Conservation (phyloP, 768 basidiomycete genomes). For the Mycena metata region DNA sequence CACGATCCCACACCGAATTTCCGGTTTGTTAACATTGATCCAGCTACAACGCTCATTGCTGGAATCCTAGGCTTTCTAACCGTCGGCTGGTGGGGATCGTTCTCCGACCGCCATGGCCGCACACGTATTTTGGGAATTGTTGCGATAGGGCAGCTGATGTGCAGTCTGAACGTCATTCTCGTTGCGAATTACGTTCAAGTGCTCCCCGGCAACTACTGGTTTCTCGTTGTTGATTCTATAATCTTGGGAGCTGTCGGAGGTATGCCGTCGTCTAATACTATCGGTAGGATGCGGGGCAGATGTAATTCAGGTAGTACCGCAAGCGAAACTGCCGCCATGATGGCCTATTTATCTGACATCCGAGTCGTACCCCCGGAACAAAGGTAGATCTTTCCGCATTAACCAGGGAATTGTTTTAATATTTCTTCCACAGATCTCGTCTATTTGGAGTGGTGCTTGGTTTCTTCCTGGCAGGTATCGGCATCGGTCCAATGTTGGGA, state of each 20-base stretch:
- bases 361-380: slow-evolving; percentile 62
- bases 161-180: slow-evolving; percentile 76
- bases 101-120: slow-evolving; percentile 85
- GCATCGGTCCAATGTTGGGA: slow-evolving; percentile 82
- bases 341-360: slow-evolving; percentile 83
- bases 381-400: slow-evolving; percentile 55
- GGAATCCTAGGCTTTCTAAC: slow-evolving; percentile 24
- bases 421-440: slow-evolving; percentile 61
- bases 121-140: slow-evolving; percentile 73
- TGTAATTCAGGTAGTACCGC: slow-evolving; percentile 62
- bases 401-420: slow-evolving; percentile 16
- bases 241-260: slow-evolving; percentile 83
- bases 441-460: slow-evolving; percentile 77
- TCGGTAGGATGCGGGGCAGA: slow-evolving; percentile 17
- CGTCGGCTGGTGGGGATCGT: slow-evolving; percentile 45
- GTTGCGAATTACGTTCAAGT: slow-evolving; percentile 69
- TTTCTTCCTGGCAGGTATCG: slow-evolving; percentile 79
- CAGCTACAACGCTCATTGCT: slow-evolving; percentile 26
- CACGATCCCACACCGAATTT: neutral
- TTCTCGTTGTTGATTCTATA: slow-evolving; percentile 74
- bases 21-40: neutral
- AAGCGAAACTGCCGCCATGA: slow-evolving; percentile 62
- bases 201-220: slow-evolving; percentile 88
- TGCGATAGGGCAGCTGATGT: slow-evolving; percentile 69
- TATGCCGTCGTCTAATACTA: slow-evolving; percentile 45